A percentile compares a stretch with the other conserved stretches of the same genome.
Conservation (phyloP, 306 rosid genomes). For the Cucurbita argyrosperma region DNA sequence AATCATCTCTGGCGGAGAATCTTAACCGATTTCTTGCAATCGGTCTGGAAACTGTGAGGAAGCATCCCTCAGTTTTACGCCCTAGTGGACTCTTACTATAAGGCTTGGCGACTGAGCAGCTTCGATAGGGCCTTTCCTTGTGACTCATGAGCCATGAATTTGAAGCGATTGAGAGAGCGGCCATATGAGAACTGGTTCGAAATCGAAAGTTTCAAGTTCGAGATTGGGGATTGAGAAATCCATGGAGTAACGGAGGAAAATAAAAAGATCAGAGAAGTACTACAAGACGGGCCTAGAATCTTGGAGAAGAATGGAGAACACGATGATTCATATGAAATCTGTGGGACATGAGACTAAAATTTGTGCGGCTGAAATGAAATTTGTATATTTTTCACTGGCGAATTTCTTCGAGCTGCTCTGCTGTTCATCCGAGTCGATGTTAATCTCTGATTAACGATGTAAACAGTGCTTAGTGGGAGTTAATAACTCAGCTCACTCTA, state of each 20-base stretch:
- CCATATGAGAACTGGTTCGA: constrained; percentile 26
- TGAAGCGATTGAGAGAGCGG: constrained; percentile 26
- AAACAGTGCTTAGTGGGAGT: too few species aligned
- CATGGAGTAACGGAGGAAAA: background rate
- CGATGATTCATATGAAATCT: background rate
- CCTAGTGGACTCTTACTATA: background rate
- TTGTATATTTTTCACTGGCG: background rate
- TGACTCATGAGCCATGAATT: constrained; percentile 7
- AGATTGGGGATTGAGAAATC: background rate
- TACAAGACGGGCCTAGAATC: background rate
- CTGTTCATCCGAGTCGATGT: background rate
- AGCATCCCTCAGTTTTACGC: constrained; percentile 8
- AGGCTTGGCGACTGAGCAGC: background rate
- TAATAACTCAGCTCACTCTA: too few species aligned
- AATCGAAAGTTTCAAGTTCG: background rate
- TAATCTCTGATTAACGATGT: background rate
- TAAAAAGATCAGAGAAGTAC: background rate
- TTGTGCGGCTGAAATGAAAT: background rate
- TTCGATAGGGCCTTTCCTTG: background rate
- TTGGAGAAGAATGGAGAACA: constrained; percentile 1
- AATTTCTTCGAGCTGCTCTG: background rate
- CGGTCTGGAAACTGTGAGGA: constrained; percentile 10
- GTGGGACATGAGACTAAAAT: background rate
- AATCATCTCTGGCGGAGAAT: constrained; percentile 32
- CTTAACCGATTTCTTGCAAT: constrained; percentile 10